Evolutionary conservation across 2,329 filamentous ascomycete genomes (phyloP), one percentile per base, ranked within the genome.

Genomic region (Sporothrix protearum): DNA sequence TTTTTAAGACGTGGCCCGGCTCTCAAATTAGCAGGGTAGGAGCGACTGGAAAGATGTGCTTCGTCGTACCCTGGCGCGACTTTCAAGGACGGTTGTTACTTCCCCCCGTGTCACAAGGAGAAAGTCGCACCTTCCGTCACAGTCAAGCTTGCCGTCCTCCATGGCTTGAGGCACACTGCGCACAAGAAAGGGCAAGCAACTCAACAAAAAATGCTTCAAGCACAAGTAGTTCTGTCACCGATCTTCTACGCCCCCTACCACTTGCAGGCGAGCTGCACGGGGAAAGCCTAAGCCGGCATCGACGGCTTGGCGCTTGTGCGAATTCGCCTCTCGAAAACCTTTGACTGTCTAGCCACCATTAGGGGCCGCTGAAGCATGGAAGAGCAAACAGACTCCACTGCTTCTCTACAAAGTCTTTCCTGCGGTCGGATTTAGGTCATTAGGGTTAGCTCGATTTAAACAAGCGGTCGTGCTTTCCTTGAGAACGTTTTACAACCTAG

Each of bases 161-260:
- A 42, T 6, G n/a, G n/a, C n/a, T 39, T 61, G 33, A 63, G 36
- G 33, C 61, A 49, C 28, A 36, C 25, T n/a, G n/a, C n/a, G n/a
- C n/a, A n/a, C n/a, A n/a, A n/a, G n/a, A n/a, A 39, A 51, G 36
- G 19, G 14, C 42, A 30, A 53, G n/a, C 45, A 53, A 33, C 64
- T 53, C 64, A 67, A 67, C 64, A 67, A 67, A 67, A 67, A 36
- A 19, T 49, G 42, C 63, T 67, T 51, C 63, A 67, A n/a, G 45
- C 28, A 33, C 63, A n/a, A n/a, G 42, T 66, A 66, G 63, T 49
- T 45, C 63, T 49, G 39, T 22, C 61, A 16, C 63, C 28, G 25
- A 33, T 53, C 45, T 16, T 49, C 64, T 67, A 1, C 28, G 64
- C 28, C 64, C 45, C 64, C 12, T 67, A 7, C 16, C 12, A 22